Conservation (phyloP, 148 eudicot species). For the Arctostaphylos glauca region DNA sequence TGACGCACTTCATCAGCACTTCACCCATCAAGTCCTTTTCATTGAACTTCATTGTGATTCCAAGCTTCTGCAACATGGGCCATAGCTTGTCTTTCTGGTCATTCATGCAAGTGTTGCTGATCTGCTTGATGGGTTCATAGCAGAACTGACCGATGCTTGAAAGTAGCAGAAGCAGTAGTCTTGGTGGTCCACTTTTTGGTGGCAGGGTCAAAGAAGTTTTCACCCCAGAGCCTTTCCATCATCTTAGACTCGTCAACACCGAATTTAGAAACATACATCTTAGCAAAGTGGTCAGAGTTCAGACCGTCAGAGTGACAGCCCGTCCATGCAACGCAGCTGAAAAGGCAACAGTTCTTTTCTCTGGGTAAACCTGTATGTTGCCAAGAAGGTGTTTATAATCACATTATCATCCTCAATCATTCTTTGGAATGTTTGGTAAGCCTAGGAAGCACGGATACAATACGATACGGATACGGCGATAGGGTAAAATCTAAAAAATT, state of each 20-base stretch:
- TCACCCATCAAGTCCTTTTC: constrained; percentile 77
- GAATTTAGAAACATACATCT: constrained; percentile 77
- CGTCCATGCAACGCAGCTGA: constrained; percentile 86
- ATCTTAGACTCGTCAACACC: constrained; percentile 66
- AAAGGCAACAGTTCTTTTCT: constrained; percentile 87
- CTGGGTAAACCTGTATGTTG: constrained; percentile 77
- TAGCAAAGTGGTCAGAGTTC: constrained; percentile 43
- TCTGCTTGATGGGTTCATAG: constrained; percentile 83
- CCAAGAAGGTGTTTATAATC: constrained; percentile 78
- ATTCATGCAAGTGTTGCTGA: constrained; percentile 71
- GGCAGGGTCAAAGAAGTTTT: constrained; percentile 75
- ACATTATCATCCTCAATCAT: constrained; percentile 83
- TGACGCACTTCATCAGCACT: constrained; percentile 76
- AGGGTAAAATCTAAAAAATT: no score
- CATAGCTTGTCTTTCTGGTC: constrained; percentile 79
- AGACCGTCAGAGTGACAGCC: constrained; percentile 60
- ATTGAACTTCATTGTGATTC: constrained; percentile 56
- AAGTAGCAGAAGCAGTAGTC: constrained; percentile 51
- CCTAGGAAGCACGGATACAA: constrained; percentile 48
- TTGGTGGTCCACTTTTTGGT: constrained; percentile 82
- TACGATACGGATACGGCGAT: no score
- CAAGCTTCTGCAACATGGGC: constrained; percentile 78
- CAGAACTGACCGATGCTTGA: constrained; percentile 90
- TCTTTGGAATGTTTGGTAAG: constrained; percentile 73
- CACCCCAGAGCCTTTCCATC: constrained; percentile 94